These are phyloP conservation scores for Boletus rubropictus DNA, from an alignment of 768 basidiomycete species.

Conservation along the genomic window DNA sequence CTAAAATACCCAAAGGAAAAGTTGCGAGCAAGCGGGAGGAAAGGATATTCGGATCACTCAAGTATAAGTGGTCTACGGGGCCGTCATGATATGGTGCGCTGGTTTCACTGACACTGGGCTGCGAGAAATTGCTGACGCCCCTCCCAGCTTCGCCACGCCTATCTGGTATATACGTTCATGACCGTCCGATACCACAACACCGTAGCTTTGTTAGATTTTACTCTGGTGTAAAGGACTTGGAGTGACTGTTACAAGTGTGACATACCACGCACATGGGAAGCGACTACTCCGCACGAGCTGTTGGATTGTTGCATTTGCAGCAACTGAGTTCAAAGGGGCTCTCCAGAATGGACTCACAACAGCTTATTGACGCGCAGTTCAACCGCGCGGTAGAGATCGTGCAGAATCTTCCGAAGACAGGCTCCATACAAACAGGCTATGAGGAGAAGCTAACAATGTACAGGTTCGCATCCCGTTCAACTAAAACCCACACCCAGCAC, in stretches of 20 bases:
- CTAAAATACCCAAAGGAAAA: conserved; percentile 42
- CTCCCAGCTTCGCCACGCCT: background rate
- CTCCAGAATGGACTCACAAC: conserved; percentile 50
- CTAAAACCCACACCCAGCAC: background rate
- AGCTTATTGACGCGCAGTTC: conserved; percentile 79
- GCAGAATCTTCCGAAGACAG: conserved; percentile 86
- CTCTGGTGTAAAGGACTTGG: background rate
- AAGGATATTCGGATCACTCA: conserved; percentile 63
- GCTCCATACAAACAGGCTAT: conserved; percentile 92
- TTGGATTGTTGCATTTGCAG: background rate
- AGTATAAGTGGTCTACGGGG: conserved; percentile 69
- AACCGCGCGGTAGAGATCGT: conserved; percentile 93
- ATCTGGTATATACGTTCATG: no score
- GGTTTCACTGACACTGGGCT: background rate
- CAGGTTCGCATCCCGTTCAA: conserved; percentile 45
- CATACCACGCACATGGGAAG: conserved; percentile 8
- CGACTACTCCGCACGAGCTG: background rate
- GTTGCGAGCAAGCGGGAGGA: conserved; percentile 55
- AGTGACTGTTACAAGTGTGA: conserved; percentile 1
- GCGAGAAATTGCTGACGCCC: conserved; percentile 1
- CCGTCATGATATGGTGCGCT: conserved; percentile 24
- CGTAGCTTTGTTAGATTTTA: background rate
- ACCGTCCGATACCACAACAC: background rate
- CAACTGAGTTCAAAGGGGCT: background rate
- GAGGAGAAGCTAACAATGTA: conserved; percentile 95